phyloP scores from a whole-genome alignment of 169 alveolate species.

The Plasmodium chabaudi region DNA sequence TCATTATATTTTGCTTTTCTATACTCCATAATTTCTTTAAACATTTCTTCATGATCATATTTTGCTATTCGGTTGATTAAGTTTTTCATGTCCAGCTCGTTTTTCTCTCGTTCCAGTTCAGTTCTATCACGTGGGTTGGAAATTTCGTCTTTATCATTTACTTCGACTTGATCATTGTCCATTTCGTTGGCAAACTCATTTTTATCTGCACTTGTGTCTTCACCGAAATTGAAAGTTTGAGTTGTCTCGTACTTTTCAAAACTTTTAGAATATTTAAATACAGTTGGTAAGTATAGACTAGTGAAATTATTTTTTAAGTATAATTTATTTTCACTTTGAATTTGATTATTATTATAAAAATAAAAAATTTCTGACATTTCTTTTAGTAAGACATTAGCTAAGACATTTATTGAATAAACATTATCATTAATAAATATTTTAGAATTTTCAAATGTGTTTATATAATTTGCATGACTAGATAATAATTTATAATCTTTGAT shows the following conservation, averaged over 20 bases:
- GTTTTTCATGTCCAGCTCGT: constrained; percentile 30
- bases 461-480: constrained; percentile 48
- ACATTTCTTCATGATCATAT: constrained; percentile 71
- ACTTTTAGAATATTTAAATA: constrained; percentile 40
- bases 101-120: constrained; percentile 2
- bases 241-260: constrained; percentile 7
- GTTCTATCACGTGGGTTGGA: not conserved
- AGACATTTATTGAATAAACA: constrained; percentile 36
- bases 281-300: constrained; percentile 42
- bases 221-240: constrained; percentile 20
- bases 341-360: constrained; percentile 51
- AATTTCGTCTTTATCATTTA: not conserved
- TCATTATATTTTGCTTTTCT: constrained; percentile 55
- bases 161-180: not conserved
- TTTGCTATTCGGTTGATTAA: constrained; percentile 47
- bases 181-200: no score
- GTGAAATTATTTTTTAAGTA: constrained; percentile 38
- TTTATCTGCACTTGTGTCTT: not conserved
- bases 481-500: constrained; percentile 45
- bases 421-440: constrained; percentile 55
- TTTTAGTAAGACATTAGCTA: constrained; percentile 42
- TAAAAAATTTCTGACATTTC: constrained; percentile 74
- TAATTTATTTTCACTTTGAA: constrained; percentile 66
- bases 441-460: constrained; percentile 57
- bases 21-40: constrained; percentile 56